phyloP scores from a whole-genome alignment of 805 yeast species.

The Torulaspora franciscae region DNA sequence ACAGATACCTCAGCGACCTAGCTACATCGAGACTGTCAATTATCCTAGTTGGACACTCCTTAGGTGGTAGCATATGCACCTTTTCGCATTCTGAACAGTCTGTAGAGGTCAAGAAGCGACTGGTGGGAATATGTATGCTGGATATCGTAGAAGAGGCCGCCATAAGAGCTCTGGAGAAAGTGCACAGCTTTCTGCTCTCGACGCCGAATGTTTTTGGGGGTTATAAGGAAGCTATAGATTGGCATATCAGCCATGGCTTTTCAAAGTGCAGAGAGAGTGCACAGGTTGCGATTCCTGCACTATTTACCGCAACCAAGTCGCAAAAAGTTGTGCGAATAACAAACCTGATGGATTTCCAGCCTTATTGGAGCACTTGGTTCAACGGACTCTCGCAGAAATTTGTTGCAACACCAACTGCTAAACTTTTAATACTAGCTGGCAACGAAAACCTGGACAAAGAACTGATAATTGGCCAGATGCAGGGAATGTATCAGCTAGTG shows the following conservation, averaged over 20 bases:
- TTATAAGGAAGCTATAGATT: slow-evolving; percentile 59
- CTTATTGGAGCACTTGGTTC: slow-evolving; percentile 86
- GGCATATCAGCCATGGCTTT: slow-evolving; percentile 65
- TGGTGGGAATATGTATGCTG: slow-evolving; percentile 69
- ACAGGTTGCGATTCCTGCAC: slow-evolving; percentile 67
- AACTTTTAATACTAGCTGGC: slow-evolving; percentile 77
- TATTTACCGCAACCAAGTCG: slow-evolving; percentile 37
- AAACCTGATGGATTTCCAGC: slow-evolving; percentile 54
- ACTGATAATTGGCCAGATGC: slow-evolving; percentile 95
- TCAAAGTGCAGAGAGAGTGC: slow-evolving; percentile 62
- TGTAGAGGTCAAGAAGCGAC: slow-evolving; percentile 18
- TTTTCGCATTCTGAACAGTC: slow-evolving; percentile 38
- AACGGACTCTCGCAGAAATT: slow-evolving; percentile 53
- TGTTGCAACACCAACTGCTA: slow-evolving; percentile 50
- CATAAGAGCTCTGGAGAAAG: slow-evolving; percentile 55
- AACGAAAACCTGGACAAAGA: slow-evolving; percentile 82
- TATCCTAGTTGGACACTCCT: slow-evolving; percentile 78
- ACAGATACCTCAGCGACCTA: slow-evolving; percentile 8
- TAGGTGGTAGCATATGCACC: slow-evolving; percentile 85
- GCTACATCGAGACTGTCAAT: slow-evolving; percentile 32
- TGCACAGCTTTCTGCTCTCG: slow-evolving; percentile 59
- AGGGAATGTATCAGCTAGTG: slow-evolving; percentile 87
- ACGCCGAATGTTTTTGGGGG: slow-evolving; percentile 59
- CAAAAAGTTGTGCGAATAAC: slow-evolving; percentile 53
- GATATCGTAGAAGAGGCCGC: slow-evolving; percentile 97